Evolutionary conservation across 2,329 filamentous ascomycete genomes (phyloP).

Genomic region (Zalaria sp.): DNA sequence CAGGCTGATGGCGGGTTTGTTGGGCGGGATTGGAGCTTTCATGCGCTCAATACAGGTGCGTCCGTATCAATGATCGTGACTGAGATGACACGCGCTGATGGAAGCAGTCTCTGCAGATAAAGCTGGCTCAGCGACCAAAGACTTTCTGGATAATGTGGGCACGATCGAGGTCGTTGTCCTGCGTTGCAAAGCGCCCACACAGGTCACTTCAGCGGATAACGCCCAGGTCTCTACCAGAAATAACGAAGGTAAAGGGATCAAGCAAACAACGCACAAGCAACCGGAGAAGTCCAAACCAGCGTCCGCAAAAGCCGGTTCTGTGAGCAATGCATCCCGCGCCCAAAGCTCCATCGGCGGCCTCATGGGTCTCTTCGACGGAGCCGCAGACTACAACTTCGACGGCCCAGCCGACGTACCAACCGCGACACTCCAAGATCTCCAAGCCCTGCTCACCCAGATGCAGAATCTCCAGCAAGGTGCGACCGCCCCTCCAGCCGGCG

Average conservation of each 20-base stretch:
- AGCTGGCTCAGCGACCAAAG: constrained; percentile 17
- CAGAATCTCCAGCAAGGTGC: no score
- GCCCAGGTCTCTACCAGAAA: constrained; percentile 1
- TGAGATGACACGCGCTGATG: constrained; percentile 5
- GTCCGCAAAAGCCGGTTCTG: neutral
- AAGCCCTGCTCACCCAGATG: neutral
- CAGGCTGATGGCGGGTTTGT: constrained; percentile 31
- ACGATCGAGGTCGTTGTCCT: constrained; percentile 35
- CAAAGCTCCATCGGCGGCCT: constrained; percentile 9
- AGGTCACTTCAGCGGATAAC: neutral
- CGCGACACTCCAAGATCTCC: neutral
- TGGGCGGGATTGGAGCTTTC: constrained; percentile 39
- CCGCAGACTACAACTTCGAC: constrained; percentile 9
- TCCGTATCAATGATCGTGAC: neutral
- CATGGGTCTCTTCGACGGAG: constrained; percentile 20
- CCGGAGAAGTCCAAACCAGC: neutral
- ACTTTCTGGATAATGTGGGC: constrained; percentile 26
- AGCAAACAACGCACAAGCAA: constrained; percentile 1
- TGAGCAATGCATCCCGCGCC: neutral
- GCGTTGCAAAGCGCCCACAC: constrained; percentile 21
- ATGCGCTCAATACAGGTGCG: constrained; percentile 33
- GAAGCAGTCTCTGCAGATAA: constrained; percentile 22
- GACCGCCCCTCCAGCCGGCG: no score
- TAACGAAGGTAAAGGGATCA: constrained; percentile 4
- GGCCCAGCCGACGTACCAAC: neutral